A percentile compares a stretch with the other conserved stretches of the same genome.
phyloP scores from a whole-genome alignment of 2,329 filamentous ascomycete species.

The Apiospora malaysiana region DNA sequence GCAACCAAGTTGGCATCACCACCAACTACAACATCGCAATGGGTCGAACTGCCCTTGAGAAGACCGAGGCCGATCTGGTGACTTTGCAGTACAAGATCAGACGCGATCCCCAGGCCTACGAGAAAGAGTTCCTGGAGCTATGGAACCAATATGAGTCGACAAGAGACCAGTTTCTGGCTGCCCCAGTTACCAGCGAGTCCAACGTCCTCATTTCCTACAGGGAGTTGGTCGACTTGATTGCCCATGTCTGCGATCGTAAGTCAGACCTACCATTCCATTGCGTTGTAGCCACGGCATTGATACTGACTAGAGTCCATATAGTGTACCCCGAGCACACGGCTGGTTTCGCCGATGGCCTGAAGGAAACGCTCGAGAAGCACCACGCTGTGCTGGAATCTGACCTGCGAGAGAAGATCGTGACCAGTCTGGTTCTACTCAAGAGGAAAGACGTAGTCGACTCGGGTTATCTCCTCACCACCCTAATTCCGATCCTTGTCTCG shows the following conservation, averaged over 20 bases:
- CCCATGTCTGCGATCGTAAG: conserved; percentile 82
- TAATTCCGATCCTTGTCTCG: conserved; percentile 94
- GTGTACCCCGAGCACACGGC: conserved; percentile 81
- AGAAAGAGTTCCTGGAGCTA: conserved; percentile 86
- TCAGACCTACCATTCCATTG: background rate
- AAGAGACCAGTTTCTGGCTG: conserved; percentile 87
- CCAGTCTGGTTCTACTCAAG: conserved; percentile 82
- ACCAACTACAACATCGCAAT: conserved; percentile 48
- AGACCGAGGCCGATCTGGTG: conserved; percentile 90
- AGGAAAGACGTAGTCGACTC: conserved; percentile 95
- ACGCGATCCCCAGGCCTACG: conserved; percentile 86
- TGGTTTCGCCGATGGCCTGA: conserved; percentile 80
- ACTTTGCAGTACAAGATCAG: conserved; percentile 92
- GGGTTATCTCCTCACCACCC: conserved; percentile 78
- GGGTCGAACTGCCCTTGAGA: conserved; percentile 92
- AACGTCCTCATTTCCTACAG: conserved; percentile 83
- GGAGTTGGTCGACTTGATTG: conserved; percentile 91
- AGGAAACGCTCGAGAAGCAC: conserved; percentile 79
- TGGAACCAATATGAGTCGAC: conserved; percentile 92
- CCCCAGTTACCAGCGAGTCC: conserved; percentile 78
- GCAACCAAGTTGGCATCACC: conserved; percentile 4
- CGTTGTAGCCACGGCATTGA: background rate
- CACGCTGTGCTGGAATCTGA: conserved; percentile 84
- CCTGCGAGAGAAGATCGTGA: conserved; percentile 91
- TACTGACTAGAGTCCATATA: background rate